Evolutionary conservation across 495 filamentous ascomycete species (phyloP).

Genomic region (Glonium stellatum): DNA sequence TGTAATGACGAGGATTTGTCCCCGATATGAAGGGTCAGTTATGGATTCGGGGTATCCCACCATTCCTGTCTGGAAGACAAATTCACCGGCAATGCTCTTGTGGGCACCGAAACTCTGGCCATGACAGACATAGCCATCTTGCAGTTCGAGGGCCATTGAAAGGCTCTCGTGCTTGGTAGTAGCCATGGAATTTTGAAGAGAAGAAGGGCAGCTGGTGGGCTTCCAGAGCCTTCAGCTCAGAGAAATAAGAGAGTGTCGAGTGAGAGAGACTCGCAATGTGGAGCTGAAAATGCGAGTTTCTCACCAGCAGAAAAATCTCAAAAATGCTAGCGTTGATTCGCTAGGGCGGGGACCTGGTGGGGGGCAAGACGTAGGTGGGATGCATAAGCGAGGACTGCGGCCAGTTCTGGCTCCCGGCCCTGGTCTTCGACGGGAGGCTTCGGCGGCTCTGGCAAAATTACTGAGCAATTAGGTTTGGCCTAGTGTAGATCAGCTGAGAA

Average conservation of each 20-base stretch:
- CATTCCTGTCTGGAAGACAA: constrained; percentile 99
- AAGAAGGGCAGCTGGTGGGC: constrained; percentile 8
- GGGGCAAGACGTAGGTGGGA: background rate
- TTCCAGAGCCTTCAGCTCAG: constrained; percentile 9
- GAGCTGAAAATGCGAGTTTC: constrained; percentile 1
- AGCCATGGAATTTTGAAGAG: constrained; percentile 19
- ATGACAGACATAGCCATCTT: constrained; percentile 81
- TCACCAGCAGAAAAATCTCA: background rate
- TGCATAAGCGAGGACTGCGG: background rate
- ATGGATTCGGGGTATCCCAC: constrained; percentile 96
- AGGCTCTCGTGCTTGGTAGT: constrained; percentile 9
- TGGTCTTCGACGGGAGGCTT: no score
- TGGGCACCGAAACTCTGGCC: constrained; percentile 92
- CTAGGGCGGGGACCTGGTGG: background rate
- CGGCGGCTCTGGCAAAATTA: no score
- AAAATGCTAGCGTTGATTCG: background rate
- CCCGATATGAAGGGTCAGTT: constrained; percentile 87
- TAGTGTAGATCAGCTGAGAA: no score
- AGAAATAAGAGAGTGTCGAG: constrained; percentile 12
- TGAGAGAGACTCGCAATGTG: background rate
- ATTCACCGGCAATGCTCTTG: constrained; percentile 86
- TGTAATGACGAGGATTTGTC: constrained; percentile 85
- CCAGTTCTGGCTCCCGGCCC: no score
- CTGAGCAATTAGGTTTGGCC: no score
- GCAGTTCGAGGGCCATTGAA: constrained; percentile 70